A percentile compares a stretch with the other conserved stretches of the same genome.
Conservation (phyloP, 2,329 filamentous ascomycete species). For the Colletotrichum spaethianum region DNA sequence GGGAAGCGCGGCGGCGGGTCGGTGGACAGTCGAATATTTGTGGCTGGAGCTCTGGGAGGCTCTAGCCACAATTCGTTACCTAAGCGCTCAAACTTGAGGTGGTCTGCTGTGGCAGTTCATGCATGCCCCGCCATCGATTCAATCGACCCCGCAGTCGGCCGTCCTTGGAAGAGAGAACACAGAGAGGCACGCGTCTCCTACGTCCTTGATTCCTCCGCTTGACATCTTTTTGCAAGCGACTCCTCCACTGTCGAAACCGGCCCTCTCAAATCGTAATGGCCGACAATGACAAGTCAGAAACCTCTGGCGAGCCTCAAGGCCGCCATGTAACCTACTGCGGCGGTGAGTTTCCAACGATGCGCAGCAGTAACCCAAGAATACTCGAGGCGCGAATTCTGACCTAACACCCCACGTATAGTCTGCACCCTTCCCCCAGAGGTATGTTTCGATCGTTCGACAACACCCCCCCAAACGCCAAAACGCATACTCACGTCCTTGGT, state of each 20-base stretch:
- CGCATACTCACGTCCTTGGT: background rate
- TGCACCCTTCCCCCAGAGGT: slow-evolving; percentile 78
- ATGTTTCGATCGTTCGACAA: slow-evolving; percentile 43
- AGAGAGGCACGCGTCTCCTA: slow-evolving; percentile 36
- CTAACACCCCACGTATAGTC: slow-evolving; percentile 57
- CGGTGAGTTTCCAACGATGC: slow-evolving; percentile 59
- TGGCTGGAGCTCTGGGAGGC: background rate
- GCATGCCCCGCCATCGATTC: slow-evolving; percentile 40
- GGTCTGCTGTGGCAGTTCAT: slow-evolving; percentile 37
- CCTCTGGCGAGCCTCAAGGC: slow-evolving; percentile 62
- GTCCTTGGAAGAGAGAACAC: slow-evolving; percentile 30
- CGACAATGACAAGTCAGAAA: slow-evolving; percentile 65
- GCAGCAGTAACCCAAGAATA: slow-evolving; percentile 7
- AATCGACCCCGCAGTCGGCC: slow-evolving; percentile 42
- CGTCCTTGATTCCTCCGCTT: slow-evolving; percentile 30
- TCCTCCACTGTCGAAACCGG: slow-evolving; percentile 17
- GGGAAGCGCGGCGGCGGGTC: background rate
- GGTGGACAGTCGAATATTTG: background rate
- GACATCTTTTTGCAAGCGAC: slow-evolving; percentile 38
- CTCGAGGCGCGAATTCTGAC: slow-evolving; percentile 31
- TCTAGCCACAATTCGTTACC: slow-evolving; percentile 23
- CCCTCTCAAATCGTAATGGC: slow-evolving; percentile 61
- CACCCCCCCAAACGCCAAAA: background rate
- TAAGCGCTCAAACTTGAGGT: background rate
- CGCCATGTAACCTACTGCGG: slow-evolving; percentile 71